These are phyloP conservation scores for Fusarium bulbicola DNA, from an alignment of 2,329 filamentous ascomycete genomes.

Conservation along the genomic window DNA sequence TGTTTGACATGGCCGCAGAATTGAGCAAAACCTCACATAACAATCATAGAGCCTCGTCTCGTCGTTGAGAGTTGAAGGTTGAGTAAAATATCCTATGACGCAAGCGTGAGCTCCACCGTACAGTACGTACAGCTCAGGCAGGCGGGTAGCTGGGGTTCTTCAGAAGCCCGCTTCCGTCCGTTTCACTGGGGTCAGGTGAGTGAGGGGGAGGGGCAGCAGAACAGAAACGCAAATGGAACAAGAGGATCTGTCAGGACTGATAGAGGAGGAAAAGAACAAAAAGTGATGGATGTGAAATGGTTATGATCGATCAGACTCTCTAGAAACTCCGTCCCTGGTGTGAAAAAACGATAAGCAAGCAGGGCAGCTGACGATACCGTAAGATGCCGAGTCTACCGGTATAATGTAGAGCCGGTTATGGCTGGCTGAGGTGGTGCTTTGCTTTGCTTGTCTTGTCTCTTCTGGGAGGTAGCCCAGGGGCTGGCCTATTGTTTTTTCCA, in stretches of 20 bases:
- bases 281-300: not conserved
- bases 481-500: not conserved
- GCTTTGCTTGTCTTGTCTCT: not conserved
- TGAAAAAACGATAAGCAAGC: conserved; percentile 12
- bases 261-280: not conserved
- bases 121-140: conserved; percentile 10
- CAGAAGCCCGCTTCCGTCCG: conserved; percentile 11
- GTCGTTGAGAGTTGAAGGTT: conserved; percentile 10
- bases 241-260: not conserved
- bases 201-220: conserved; percentile 35
- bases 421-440: not conserved
- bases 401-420: conserved; percentile 19
- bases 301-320: not conserved
- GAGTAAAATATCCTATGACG: conserved; percentile 36
- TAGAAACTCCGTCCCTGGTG: not conserved
- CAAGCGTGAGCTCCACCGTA: conserved; percentile 16
- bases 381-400: conserved; percentile 26
- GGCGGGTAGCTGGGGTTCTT: conserved; percentile 11
- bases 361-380: conserved; percentile 19
- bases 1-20: conserved; percentile 46
- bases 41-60: conserved; percentile 11
- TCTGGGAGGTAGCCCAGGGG: conserved; percentile 21
- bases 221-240: not conserved
- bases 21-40: conserved; percentile 44
- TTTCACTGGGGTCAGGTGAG: conserved; percentile 23